Evolutionary conservation across 2,329 filamentous ascomycete genomes (phyloP), one percentile per base, ranked within the genome.

Genomic region (Nemania abortiva): DNA sequence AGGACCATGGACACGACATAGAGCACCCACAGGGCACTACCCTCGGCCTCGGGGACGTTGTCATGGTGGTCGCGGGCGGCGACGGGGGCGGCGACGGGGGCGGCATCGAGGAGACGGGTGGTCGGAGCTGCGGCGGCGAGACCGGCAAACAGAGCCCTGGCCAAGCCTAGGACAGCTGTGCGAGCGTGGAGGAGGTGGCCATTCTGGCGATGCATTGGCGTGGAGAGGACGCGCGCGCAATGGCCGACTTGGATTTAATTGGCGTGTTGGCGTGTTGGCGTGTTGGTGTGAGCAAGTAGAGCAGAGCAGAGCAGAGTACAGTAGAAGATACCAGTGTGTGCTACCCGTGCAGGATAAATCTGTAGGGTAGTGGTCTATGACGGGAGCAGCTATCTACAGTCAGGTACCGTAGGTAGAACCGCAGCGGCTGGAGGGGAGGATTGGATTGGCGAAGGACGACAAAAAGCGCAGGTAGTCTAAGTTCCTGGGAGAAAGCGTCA

Each of bases 21-120:
- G 77, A 98, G 94, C 54, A 95, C 84, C 92, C 93, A 97, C 73
- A 97, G 83, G 59, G 88, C 87, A 7, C 90, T 87, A 70, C 91
- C 90, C 27, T 86, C 83, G 7, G 82, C 80, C 63, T 89, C 84
- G 70, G 86, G 84, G 42, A 82, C 84, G 64, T 85, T 80, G 54
- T 85, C 81, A 66, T 80, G 79, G 18, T 78, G 71, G 54, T 82
- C 82, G 34, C 76, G 78, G 39, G 73, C 70, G 39, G 72, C 71
- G 47, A 87, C 13, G 50, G 22, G 18, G 49, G 3, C 34, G 24
- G 34, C 31, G 27, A n/a, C n/a, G n/a, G n/a, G n/a, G n/a, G n/a
- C n/a, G n/a, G n/a, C n/a, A n/a, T 29, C 31, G 31, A 63, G 69
- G 50, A 42, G 20, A 24, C 18, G 55, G 53, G 42, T 15, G 11